Evolutionary conservation across 306 rosid genomes (phyloP), one percentile per base, ranked within the genome.

Genomic region (Leucaena leucocephala): DNA sequence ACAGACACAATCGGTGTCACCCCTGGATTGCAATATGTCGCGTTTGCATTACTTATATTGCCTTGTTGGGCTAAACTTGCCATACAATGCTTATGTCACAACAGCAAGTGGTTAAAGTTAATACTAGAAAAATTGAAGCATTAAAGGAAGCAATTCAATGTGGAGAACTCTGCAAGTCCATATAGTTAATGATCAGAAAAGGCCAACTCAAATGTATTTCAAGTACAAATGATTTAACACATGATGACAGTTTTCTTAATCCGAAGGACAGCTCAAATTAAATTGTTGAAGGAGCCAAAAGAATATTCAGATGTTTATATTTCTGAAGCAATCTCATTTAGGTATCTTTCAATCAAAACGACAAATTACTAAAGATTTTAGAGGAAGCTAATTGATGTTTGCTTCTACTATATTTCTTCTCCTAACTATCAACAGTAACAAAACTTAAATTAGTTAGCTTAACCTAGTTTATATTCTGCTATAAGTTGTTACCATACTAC

Each of bases 311-410:
- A 76, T 46, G 48, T 58, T 46, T 17, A 21, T 34, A n/a, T 45
- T 59, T 58, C 54, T 0, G 4, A 55, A 39, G 19, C 4, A 46
- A 58, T 68, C 49, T 27, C 65, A 27, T 27, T 27, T 27, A 27
- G 27, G 27, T 27, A 27, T 68, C 69, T 38, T 38, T 48, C 13
- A 75, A 21, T 68, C 64, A 62, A 67, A 74, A 21, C 3, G 21
- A 81, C 36, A 77, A 63, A 62, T 71, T 13, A 64, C 59, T 34
- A 71, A 52, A 82, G 35, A 52, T 65, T 10, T 19, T 4, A 54
- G 68, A 82, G 46, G 70, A 54, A 50, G 54, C 61, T 49, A 72
- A 39, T 58, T 69, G 16, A 76, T 6, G 0, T 21, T 76, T 36
- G 14, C 42, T 27, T 62, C 34, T 49, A 50, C 15, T 15, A 27